Base-by-base conservation (phyloP, 2,329 filamentous ascomycete genomes). In the Aureobasidium sp. region DNA sequence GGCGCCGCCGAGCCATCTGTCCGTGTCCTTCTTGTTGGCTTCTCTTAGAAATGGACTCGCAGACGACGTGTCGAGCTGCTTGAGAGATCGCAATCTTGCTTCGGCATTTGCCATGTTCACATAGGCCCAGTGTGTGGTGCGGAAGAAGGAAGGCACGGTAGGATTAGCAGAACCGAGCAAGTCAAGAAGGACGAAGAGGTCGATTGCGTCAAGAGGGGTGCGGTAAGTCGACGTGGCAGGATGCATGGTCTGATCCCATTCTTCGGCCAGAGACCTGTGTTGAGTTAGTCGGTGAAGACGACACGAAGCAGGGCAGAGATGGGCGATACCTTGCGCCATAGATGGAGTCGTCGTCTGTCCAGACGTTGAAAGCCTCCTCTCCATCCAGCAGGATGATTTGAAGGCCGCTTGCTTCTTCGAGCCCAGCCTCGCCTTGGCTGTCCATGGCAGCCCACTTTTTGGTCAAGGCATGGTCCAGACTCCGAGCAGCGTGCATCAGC, bases 81-180 rank as follows among this genome's bases (percentile, higher is more conserved):
- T 74, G 1, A 90, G 72, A 8, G 75, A 70, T 29, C 90, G 82
- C 66, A 96, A 75, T 22, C 90, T 84, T 47, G 74, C 70, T 70
- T 97, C 91, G 14, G 94, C 71, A 2, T 72, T 70, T 1, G 88
- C 85, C 74, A 97, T 80, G 55, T 79, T 78, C 60, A 80, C 75
- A 68, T 97, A 97, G 1, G 90, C 90, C 91, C 91, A 96, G 66
- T 97, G 91, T 0, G 91, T 96, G 1, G 85, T 86, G 55, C 83
- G 78, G 67, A 94, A 96, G 71, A 91, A 96, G 0, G 88, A 94
- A 1, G 89, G 89, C 1, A 98, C 78, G 0, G 63, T 71, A 0
- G 90, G 89, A 37, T 80, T 69, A 10, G 79, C 70, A 0, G 81
- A 72, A 7, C 93, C 93, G 0, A 97, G 80, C 7, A 97, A 78